Conservation (phyloP, 495 filamentous ascomycete genomes). For the Choiromyces venosus region DNA sequence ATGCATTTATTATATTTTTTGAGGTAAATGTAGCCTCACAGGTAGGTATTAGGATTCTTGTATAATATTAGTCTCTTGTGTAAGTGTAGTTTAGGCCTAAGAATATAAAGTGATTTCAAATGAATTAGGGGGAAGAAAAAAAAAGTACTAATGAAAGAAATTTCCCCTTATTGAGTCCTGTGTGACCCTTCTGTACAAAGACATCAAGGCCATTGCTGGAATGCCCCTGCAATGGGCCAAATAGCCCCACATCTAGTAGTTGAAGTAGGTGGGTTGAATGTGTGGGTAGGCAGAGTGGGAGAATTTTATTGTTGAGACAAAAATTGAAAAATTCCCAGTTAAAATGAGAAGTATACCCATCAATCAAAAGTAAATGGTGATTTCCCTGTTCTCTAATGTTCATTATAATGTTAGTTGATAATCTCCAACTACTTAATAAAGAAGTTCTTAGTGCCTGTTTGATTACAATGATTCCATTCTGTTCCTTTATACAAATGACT, state of each 20-base stretch:
- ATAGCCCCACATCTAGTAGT: conserved; percentile 21
- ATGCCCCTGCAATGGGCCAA: conserved; percentile 6
- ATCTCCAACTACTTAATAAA: too few relatives aligned
- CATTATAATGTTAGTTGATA: too few relatives aligned
- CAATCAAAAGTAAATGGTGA: too few relatives aligned
- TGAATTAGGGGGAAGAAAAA: too few relatives aligned
- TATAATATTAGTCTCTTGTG: background rate
- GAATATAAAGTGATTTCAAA: too few relatives aligned
- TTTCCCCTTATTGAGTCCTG: background rate
- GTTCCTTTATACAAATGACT: too few relatives aligned
- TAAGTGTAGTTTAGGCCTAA: background rate
- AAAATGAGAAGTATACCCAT: conserved; percentile 20
- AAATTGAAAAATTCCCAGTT: conserved; percentile 17
- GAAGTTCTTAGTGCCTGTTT: too few relatives aligned
- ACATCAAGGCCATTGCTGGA: conserved; percentile 13
- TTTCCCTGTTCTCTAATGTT: too few relatives aligned
- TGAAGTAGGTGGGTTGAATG: conserved; percentile 27
- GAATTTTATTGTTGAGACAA: conserved; percentile 12
- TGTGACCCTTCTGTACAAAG: background rate
- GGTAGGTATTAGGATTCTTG: conserved; percentile 1
- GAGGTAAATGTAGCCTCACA: background rate
- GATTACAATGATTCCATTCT: too few relatives aligned
- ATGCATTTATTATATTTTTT: conserved; percentile 6
- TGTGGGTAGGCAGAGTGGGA: conserved; percentile 13
- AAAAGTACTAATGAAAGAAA: conserved; percentile 11